Conservation (phyloP, 2,329 filamentous ascomycete species). For the Chaetomiaceae sp. region DNA sequence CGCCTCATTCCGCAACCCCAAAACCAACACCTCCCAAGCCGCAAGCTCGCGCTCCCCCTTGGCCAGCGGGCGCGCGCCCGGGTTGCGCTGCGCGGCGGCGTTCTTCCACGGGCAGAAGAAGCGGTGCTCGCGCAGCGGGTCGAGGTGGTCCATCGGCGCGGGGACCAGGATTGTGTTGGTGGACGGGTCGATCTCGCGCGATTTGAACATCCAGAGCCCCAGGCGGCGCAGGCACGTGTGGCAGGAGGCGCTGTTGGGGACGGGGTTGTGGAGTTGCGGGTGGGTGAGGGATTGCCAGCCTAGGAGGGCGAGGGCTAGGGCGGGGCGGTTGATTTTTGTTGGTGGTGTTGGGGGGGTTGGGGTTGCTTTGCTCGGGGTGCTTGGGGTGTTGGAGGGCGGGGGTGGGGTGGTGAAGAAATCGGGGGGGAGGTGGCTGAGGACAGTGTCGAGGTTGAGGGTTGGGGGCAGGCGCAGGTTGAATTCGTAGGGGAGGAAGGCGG, state of each 20-base stretch:
- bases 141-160: conserved; percentile 61
- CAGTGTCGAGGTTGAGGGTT: conserved; percentile 45
- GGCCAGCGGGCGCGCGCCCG: conserved; percentile 26
- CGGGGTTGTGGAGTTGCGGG: conserved; percentile 41
- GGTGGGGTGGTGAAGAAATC: conserved; percentile 50
- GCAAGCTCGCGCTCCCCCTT: conserved; percentile 35
- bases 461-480: conserved; percentile 57
- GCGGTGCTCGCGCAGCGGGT: conserved; percentile 68
- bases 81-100: conserved; percentile 53
- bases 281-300: conserved; percentile 69
- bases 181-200: conserved; percentile 58
- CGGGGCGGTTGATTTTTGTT: conserved; percentile 36
- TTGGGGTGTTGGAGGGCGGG: conserved; percentile 26
- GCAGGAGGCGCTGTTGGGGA: conserved; percentile 73
- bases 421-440: conserved; percentile 46
- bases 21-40: conserved; percentile 52
- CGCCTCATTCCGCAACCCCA: conserved; percentile 55
- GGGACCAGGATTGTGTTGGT: conserved; percentile 49
- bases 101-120: conserved; percentile 83
- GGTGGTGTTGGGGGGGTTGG: neutral
- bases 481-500: conserved; percentile 54
- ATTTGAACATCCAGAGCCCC: conserved; percentile 90
- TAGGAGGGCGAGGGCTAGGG: conserved; percentile 64
- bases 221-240: conserved; percentile 81
- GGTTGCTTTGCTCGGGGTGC: neutral